Percentiles rank a stretch among this genome's conserved stretches.
phyloP scores from a whole-genome alignment of 208 protist genomes.

The Naegleria gruberi region DNA sequence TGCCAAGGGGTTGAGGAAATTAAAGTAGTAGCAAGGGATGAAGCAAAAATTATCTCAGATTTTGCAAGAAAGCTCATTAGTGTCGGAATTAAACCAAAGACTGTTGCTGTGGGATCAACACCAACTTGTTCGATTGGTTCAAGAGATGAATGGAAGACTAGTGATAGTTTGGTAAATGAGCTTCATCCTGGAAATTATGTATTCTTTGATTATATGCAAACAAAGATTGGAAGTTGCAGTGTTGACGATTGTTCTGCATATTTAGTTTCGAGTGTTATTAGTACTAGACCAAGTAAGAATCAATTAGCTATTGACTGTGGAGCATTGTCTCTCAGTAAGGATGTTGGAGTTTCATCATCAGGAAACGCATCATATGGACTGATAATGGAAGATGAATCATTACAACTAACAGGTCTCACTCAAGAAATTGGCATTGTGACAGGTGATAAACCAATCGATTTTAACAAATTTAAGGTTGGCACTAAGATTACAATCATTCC shows the following conservation, averaged over 20 bases:
- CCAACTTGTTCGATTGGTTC: constrained; percentile 1
- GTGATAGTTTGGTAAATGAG: constrained; percentile 23
- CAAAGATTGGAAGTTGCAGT: constrained; percentile 21
- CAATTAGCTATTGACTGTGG: constrained; percentile 16
- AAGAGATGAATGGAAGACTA: not conserved
- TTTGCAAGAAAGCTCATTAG: not conserved
- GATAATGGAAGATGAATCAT: not conserved
- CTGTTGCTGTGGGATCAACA: not conserved
- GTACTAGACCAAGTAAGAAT: not conserved
- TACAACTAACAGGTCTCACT: not conserved
- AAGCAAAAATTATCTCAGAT: not conserved
- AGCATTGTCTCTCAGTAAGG: not conserved
- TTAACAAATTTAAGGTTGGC: not conserved
- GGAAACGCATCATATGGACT: not conserved
- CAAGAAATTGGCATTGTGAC: constrained; percentile 17
- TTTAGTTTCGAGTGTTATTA: constrained; percentile 20
- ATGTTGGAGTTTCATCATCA: not conserved
- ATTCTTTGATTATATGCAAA: constrained; percentile 25
- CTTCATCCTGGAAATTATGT: constrained; percentile 38
- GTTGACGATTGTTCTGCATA: constrained; percentile 9
- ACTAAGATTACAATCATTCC: not conserved
- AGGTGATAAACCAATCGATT: not conserved
- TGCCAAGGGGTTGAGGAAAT: not conserved
- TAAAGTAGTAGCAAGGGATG: not conserved
- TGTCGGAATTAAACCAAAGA: not conserved